Base-by-base conservation (phyloP, 306 rosid genomes). In the Calophaca sinica region DNA sequence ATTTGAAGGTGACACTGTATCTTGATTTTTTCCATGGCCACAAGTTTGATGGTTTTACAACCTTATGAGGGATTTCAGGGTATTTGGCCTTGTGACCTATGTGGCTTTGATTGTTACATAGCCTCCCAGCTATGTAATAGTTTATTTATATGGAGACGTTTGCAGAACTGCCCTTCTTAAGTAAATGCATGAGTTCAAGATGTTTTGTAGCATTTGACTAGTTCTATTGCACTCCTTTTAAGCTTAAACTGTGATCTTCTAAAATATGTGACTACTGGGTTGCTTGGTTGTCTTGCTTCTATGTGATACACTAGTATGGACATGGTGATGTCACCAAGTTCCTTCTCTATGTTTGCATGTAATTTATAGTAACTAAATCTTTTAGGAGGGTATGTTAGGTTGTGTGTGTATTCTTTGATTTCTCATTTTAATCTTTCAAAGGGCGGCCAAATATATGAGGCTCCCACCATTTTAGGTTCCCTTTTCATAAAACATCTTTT, bases 271-370 rank as follows among this genome's bases (percentile, higher is more conserved):
- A 44, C 61, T 41, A 59, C 32, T 36, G 68, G 66, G 39, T 49
- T 75, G 10, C 59, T 52, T 68, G 52, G 13, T 44, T 38, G 42
- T 70, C 7, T 55, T 57, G 39, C 76, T 52, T 49, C 46, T n/a
- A 46, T 39, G 42, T 73, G 57, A 61, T 68, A 41, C 52, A 52
- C 70, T 48, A 52, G 58, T 70, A 31, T 39, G 26, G 26, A 20
- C 26, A 20, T 20, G 26, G 26, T 20, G 35, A 38, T 54, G 67
- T 44, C 50, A 36, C 54, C 35, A 20, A 54, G 73, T 77, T 72
- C 9, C 9, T 49, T 84, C 13, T 70, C 70, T 80, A 46, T 54
- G 5, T 49, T 62, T 82, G 82, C 46, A 14, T 54, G 35, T 32
- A 12, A 57, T 15, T 52, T 62, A 11, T 35, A 45, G 15, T 11